These are phyloP conservation scores for Brachypodium distachyon DNA, from an alignment of 202 grass and related monocot species.

Conservation along the genomic window DNA sequence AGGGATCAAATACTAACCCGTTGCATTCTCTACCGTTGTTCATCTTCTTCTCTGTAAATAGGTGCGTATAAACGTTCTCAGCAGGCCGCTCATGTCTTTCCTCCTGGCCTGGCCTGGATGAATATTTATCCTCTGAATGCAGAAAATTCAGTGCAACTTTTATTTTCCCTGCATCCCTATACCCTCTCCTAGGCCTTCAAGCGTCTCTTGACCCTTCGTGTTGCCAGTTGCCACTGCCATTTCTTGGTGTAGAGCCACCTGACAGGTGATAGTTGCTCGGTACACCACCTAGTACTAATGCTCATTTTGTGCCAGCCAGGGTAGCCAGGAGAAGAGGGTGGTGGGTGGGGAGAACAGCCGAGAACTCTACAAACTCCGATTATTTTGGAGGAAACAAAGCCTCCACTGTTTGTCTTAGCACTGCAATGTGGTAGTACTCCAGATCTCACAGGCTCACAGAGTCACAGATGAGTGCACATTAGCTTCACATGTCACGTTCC, in stretches of 20 bases:
- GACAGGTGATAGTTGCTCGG: neutral
- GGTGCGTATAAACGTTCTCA: constrained; percentile 65
- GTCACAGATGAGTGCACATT: neutral
- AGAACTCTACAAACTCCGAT: too few species aligned
- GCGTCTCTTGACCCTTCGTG: neutral
- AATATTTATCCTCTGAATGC: constrained; percentile 70
- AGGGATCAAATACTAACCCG: constrained; percentile 32
- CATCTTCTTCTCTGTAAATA: constrained; percentile 46
- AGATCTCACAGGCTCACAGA: too few species aligned
- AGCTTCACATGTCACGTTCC: neutral
- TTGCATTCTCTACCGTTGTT: neutral
- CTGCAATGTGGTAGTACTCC: too few species aligned
- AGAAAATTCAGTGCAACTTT: constrained; percentile 28
- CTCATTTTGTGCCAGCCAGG: constrained; percentile 8
- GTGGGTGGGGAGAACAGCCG: too few species aligned
- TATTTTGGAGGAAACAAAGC: too few species aligned
- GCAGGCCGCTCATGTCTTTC: constrained; percentile 15
- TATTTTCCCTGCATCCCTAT: neutral
- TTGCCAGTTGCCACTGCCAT: neutral
- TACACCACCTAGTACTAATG: constrained; percentile 19
- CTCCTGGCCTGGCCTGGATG: constrained; percentile 23
- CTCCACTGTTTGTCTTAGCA: neutral
- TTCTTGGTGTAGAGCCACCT: constrained; percentile 4
- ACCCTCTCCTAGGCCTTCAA: neutral
- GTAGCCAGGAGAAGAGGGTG: too few species aligned